phyloP scores from a whole-genome alignment of 2,329 filamentous ascomycete genomes.

The Ascosphaera acerosa region DNA sequence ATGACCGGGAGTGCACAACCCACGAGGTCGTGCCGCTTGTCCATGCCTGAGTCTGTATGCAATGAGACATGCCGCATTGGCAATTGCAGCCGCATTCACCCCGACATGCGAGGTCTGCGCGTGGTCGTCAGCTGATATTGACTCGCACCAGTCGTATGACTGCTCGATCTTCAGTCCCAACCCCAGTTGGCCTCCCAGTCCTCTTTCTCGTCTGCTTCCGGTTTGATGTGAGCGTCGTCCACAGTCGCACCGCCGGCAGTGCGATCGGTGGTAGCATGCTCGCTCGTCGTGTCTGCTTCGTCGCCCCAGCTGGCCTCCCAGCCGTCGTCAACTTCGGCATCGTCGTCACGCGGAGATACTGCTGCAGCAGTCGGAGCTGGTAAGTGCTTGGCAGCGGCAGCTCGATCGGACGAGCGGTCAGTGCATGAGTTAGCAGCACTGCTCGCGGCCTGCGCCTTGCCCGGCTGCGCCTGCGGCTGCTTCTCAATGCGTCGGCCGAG shows the following conservation, averaged over 20 bases:
- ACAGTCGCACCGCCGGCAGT: neutral
- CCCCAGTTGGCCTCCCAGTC: neutral
- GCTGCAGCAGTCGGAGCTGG: no score
- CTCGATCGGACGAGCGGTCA: neutral
- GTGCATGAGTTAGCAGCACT: neutral
- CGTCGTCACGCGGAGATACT: neutral
- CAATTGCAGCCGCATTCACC: no score
- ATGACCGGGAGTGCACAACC: no score
- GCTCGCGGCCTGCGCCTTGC: neutral
- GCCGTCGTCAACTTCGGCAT: conserved; percentile 2
- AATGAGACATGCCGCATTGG: no score
- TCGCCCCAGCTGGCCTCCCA: conserved; percentile 1
- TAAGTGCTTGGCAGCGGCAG: neutral
- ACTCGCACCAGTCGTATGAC: no score
- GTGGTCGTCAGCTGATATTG: no score
- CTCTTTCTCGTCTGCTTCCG: neutral
- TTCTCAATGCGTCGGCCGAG: neutral
- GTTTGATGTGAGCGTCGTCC: neutral
- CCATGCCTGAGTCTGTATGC: no score
- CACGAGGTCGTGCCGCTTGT: no score
- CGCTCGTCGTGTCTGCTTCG: conserved; percentile 2
- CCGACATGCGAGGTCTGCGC: no score
- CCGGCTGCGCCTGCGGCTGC: neutral
- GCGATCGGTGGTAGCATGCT: neutral
- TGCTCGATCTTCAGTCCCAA: neutral